A percentile compares a stretch with the other conserved stretches of the same genome.
Conservation (phyloP, 139 green algal genomes). For the Chlorella sp. region DNA sequence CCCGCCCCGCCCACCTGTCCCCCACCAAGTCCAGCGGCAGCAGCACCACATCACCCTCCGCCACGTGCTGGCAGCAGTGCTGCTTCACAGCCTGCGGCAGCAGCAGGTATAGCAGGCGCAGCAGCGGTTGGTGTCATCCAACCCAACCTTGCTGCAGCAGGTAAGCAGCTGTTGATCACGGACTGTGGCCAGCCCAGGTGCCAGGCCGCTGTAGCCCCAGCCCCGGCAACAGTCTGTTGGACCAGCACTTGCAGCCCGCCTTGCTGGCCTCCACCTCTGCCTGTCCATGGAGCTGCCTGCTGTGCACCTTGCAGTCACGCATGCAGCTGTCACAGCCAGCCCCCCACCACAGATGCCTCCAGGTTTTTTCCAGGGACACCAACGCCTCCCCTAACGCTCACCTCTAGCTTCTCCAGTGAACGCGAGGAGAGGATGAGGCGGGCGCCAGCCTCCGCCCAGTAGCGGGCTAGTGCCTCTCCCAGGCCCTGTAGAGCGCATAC, state of each 20-base stretch:
- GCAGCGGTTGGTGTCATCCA: too few species aligned
- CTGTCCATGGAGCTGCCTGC: too few species aligned
- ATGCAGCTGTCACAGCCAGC: too few species aligned
- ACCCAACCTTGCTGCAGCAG: too few species aligned
- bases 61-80: conserved; percentile 34
- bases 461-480: conserved; percentile 66
- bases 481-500: too few species aligned
- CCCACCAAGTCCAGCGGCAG: conserved; percentile 81
- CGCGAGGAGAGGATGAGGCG: conserved; percentile 79
- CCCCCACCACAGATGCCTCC: too few species aligned
- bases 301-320: too few species aligned
- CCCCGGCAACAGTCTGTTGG: too few species aligned
- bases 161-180: background rate
- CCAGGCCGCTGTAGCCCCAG: too few species aligned
- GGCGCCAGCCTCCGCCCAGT: conserved; percentile 69
- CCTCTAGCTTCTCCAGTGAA: conserved; percentile 64
- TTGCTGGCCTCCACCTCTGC: too few species aligned
- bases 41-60: conserved; percentile 53
- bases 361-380: background rate
- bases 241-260: too few species aligned
- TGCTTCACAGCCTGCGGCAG: conserved; percentile 52
- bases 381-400: background rate
- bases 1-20: conserved; percentile 41
- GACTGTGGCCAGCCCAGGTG: too few species aligned
- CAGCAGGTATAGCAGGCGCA: background rate